Evolutionary conservation across 371 early-diverging fungal genomes (phyloP).

Genomic region (Mucor piriformis): DNA sequence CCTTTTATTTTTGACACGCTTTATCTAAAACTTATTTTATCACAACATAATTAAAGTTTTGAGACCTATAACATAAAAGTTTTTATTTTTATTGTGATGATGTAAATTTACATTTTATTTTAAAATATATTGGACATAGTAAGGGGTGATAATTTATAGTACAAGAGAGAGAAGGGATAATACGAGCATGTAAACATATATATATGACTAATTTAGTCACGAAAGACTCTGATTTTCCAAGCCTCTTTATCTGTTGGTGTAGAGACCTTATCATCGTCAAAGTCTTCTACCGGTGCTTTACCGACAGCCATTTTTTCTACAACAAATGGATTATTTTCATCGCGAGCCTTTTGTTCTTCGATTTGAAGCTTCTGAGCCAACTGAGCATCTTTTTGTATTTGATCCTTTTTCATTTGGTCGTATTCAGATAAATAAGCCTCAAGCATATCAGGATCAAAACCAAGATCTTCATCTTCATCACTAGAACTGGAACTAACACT

Average conservation of each 20-base stretch:
- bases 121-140: too few species aligned
- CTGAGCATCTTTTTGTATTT: constrained; percentile 30
- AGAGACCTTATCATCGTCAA: not conserved
- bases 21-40: too few species aligned
- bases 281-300: not conserved
- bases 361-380: constrained; percentile 23
- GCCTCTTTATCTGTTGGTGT: constrained; percentile 17
- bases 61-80: too few species aligned
- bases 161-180: too few species aligned
- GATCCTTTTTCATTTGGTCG: constrained; percentile 30
- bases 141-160: too few species aligned
- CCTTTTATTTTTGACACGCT: not conserved
- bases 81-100: too few species aligned
- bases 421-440: constrained; percentile 22
- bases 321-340: constrained; percentile 29
- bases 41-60: too few species aligned
- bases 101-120: too few species aligned
- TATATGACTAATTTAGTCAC: not conserved
- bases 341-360: constrained; percentile 24
- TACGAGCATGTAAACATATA: too few species aligned
- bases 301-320: constrained; percentile 4
- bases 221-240: constrained; percentile 21
- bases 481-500: constrained; percentile 8
- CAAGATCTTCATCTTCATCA: constrained; percentile 14
- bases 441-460: constrained; percentile 19